Evolutionary conservation across 495 filamentous ascomycete species (phyloP).

Genomic region (Choiromyces venosus): DNA sequence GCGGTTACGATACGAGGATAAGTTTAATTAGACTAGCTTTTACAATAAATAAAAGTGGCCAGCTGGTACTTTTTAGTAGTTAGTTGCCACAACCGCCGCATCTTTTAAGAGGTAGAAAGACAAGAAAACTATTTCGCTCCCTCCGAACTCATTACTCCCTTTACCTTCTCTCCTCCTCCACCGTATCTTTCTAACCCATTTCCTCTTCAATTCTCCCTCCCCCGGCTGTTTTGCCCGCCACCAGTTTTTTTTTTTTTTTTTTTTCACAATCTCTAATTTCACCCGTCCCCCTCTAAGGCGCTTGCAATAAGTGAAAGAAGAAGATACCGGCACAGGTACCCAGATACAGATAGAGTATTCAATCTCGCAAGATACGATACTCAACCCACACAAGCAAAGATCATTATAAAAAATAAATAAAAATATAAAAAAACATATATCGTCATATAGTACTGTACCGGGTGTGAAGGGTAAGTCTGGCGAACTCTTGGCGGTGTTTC

Average conservation of each 20-base stretch:
- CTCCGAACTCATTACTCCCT: not conserved
- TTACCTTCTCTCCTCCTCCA: not conserved
- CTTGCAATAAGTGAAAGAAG: too few relatives aligned
- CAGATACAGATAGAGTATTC: not conserved
- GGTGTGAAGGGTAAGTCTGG: too few relatives aligned
- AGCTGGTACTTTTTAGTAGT: not conserved
- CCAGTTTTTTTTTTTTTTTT: conserved; percentile 17
- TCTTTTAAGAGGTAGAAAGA: not conserved
- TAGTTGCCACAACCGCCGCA: not conserved
- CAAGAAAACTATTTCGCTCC: not conserved
- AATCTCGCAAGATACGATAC: not conserved
- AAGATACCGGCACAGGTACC: too few relatives aligned
- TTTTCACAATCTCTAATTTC: not conserved
- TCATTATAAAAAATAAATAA: too few relatives aligned
- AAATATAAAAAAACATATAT: too few relatives aligned
- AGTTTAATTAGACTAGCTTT: not conserved
- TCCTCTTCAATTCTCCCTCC: not conserved
- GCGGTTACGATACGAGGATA: not conserved
- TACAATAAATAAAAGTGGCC: not conserved
- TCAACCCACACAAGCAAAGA: too few relatives aligned
- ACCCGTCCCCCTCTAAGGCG: not conserved
- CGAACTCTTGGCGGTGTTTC: too few relatives aligned
- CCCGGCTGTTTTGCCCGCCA: conserved; percentile 28
- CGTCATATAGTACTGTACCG: too few relatives aligned
- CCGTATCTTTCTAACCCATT: not conserved